Base-by-base conservation (phyloP, 2,329 filamentous ascomycete genomes). In the Ilyonectria sp. region DNA sequence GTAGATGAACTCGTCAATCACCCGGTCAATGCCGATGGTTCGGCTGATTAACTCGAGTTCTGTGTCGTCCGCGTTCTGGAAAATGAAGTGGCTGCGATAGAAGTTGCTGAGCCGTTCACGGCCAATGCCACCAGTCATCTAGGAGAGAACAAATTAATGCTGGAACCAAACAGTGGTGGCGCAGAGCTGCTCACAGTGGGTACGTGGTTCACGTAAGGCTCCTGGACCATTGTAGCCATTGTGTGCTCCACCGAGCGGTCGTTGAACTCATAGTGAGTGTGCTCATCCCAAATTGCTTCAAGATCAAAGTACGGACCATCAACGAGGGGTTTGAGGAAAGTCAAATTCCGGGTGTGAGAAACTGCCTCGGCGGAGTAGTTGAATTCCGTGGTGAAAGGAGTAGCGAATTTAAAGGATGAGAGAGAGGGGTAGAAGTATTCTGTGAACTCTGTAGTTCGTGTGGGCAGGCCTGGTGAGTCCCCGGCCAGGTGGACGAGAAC, bases 151-250 rank as follows among this genome's bases (percentile, higher is more conserved):
- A 13, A n/a, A 15, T 65, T 6, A 68, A 53, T 21, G 52, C 2
- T 29, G 23, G 15, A 6, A n/a, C 44, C 15, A 6, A 21, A 55
- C 8, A 43, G 43, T 6, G 1, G 1, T 1, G 2, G 0, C 1
- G 0, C 10, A 15, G 8, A 13, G 1, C 2, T 19, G 73, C 86
- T 82, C 74, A 90, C 85, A 0, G 92, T 94, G 0, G 92, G 91
- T 2, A 94, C 84, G 75, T 94, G 91, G 75, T 94, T 94, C 1
- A 95, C 92, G 74, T 94, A 94, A 2, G 92, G 93, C 77, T 94
- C 89, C 54, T 90, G 85, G 2, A 94, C 92, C 92, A 95, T 94
- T 0, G 92, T 94, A n/a, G 85, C 85, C 92, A 95, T 94, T 0
- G 92, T 95, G 70, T 89, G 87, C 68, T 89, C 89, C 0, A 94